These are phyloP conservation scores for Cladorrhinum sp. DNA, from an alignment of 2,329 filamentous ascomycete genomes.

Conservation along the genomic window DNA sequence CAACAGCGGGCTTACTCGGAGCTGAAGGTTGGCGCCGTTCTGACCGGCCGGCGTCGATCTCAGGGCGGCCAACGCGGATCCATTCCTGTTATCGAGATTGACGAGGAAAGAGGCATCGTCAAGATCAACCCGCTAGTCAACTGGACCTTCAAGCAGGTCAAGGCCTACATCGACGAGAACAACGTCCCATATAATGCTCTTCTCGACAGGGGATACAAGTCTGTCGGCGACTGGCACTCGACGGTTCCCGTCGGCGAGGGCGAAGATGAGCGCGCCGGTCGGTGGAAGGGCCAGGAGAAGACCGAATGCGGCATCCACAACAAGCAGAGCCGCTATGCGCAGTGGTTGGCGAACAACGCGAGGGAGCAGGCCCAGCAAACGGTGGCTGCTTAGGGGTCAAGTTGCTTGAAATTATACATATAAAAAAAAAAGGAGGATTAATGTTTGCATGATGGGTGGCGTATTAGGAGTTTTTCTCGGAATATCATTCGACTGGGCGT, in stretches of 20 bases:
- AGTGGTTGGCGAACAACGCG: conserved; percentile 56
- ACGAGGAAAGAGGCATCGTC: conserved; percentile 81
- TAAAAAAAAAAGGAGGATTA: not conserved
- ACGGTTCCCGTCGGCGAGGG: conserved; percentile 85
- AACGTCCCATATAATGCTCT: conserved; percentile 91
- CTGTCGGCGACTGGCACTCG: conserved; percentile 96
- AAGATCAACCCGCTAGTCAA: conserved; percentile 97
- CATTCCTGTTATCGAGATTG: conserved; percentile 87
- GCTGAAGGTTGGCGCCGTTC: conserved; percentile 80
- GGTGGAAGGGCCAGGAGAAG: conserved; percentile 96
- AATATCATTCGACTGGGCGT: not conserved
- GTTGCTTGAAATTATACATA: not conserved
- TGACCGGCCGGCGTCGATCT: conserved; percentile 86
- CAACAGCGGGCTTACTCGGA: conserved; percentile 87
- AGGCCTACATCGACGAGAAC: conserved; percentile 80
- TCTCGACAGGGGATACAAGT: conserved; percentile 94
- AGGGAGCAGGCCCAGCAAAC: conserved; percentile 11
- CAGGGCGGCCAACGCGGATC: conserved; percentile 91
- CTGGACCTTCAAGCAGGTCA: conserved; percentile 89
- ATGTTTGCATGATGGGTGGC: conserved; percentile 1
- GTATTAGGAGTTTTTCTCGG: not conserved
- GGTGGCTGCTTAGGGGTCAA: conserved; percentile 10
- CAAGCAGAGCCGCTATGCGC: conserved; percentile 88
- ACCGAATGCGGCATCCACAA: conserved; percentile 99
- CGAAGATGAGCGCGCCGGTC: conserved; percentile 92